Percentiles rank a stretch among this genome's conserved stretches.
These are phyloP conservation scores for Ceratobasidium papillatum DNA, from an alignment of 1,284 basidiomycete species.

Conservation along the genomic window DNA sequence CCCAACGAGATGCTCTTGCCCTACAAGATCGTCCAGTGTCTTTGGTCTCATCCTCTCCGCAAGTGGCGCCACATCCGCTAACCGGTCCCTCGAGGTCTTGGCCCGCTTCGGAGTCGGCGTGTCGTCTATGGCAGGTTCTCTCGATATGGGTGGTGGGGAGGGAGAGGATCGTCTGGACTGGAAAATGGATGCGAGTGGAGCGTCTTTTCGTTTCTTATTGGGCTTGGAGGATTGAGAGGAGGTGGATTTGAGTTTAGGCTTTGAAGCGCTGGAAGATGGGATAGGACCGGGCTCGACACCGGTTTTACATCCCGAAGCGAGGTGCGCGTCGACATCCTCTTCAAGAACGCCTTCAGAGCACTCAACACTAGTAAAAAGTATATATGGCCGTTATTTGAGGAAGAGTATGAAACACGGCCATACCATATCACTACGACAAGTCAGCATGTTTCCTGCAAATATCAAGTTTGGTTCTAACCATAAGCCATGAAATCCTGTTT, in stretches of 20 bases:
- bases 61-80: conserved; percentile 58
- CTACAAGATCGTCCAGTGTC: conserved; percentile 69
- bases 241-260: conserved; percentile 43
- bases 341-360: conserved; percentile 57
- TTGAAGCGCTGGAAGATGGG: conserved; percentile 4
- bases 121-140: conserved; percentile 48
- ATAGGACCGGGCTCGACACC: background rate
- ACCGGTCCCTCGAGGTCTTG: conserved; percentile 37
- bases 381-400: background rate
- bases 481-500: background rate
- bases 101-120: conserved; percentile 46
- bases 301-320: conserved; percentile 57
- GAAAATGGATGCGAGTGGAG: conserved; percentile 42
- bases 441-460: background rate
- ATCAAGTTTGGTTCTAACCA: conserved; percentile 6
- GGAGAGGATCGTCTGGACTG: conserved; percentile 44
- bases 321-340: conserved; percentile 58
- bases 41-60: conserved; percentile 72
- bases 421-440: conserved; percentile 26
- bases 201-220: conserved; percentile 41
- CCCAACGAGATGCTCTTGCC: conserved; percentile 69
- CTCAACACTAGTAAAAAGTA: conserved; percentile 52
- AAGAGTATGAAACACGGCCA: background rate
- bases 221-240: conserved; percentile 40
- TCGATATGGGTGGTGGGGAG: conserved; percentile 47